These are phyloP conservation scores for Rhodotorula kratochvilovae DNA, from an alignment of 768 basidiomycete species.

Conservation along the genomic window DNA sequence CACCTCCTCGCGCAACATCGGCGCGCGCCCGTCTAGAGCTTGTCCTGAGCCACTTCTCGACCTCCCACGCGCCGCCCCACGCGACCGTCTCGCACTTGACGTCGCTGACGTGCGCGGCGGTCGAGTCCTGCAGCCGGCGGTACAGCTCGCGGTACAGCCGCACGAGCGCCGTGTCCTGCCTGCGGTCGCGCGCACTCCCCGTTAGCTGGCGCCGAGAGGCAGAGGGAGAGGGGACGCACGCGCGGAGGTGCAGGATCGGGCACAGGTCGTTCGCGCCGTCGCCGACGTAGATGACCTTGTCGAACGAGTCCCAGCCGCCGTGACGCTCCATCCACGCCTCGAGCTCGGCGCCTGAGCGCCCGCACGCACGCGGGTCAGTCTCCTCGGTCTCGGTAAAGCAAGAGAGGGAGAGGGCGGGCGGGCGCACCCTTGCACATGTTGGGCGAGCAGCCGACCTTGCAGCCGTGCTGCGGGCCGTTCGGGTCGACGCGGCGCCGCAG, in stretches of 20 bases:
- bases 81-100: constrained; percentile 69
- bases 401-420: neutral
- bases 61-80: constrained; percentile 95
- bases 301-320: constrained; percentile 56
- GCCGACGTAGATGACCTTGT: constrained; percentile 82
- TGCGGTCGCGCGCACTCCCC: constrained; percentile 48
- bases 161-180: constrained; percentile 78
- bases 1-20: no score
- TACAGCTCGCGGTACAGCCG: constrained; percentile 72
- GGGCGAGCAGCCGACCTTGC: constrained; percentile 78
- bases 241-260: constrained; percentile 70
- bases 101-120: constrained; percentile 54
- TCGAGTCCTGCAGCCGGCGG: constrained; percentile 69
- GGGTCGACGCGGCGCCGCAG: constrained; percentile 73
- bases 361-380: neutral
- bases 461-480: constrained; percentile 69
- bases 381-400: no score
- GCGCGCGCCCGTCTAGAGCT: neutral
- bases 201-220: no score
- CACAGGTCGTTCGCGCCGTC: constrained; percentile 96
- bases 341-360: constrained; percentile 72
- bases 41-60: constrained; percentile 68
- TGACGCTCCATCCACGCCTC: constrained; percentile 67
- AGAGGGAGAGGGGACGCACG: neutral
- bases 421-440: constrained; percentile 94